phyloP scores from a whole-genome alignment of 768 basidiomycete genomes.

The Leccinellum luteum region DNA sequence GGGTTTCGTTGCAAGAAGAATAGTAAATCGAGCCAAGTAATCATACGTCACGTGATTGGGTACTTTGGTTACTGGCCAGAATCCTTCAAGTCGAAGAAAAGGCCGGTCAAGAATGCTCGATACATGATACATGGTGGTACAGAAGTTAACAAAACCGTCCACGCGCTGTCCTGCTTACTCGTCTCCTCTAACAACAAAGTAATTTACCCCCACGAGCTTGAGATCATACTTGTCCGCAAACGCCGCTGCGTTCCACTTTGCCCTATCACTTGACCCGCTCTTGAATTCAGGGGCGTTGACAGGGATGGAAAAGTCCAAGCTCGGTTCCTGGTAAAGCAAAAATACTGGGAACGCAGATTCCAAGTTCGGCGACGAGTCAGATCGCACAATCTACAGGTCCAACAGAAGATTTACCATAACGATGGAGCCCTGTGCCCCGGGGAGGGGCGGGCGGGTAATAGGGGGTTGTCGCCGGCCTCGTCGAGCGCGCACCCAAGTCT shows the following conservation, averaged over 20 bases:
- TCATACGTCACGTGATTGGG: not conserved
- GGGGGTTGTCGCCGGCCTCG: conserved; percentile 48
- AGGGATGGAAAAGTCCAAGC: conserved; percentile 39
- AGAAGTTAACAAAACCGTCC: not conserved
- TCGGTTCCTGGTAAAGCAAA: conserved; percentile 60
- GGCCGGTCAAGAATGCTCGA: not conserved
- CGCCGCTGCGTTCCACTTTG: conserved; percentile 51
- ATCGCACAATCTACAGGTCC: not conserved
- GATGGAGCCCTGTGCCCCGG: conserved; percentile 50
- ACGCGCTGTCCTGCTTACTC: conserved; percentile 1
- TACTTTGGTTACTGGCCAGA: no score
- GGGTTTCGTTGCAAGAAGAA: not conserved
- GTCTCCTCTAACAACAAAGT: conserved; percentile 41
- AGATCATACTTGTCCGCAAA: conserved; percentile 53
- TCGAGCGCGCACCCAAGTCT: conserved; percentile 38
- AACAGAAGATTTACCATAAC: conserved; percentile 45
- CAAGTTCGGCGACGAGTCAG: not conserved
- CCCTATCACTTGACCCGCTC: conserved; percentile 42
- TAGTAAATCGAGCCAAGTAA: no score
- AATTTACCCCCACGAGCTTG: conserved; percentile 59
- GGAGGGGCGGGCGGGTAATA: conserved; percentile 58
- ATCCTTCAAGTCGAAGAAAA: no score
- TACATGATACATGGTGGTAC: not conserved
- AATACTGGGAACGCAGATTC: conserved; percentile 37
- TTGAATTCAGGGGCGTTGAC: conserved; percentile 45